A percentile compares a stretch with the other conserved stretches of the same genome.
Conservation (phyloP, 2,329 filamentous ascomycete species). For the Colletotrichum sp. region DNA sequence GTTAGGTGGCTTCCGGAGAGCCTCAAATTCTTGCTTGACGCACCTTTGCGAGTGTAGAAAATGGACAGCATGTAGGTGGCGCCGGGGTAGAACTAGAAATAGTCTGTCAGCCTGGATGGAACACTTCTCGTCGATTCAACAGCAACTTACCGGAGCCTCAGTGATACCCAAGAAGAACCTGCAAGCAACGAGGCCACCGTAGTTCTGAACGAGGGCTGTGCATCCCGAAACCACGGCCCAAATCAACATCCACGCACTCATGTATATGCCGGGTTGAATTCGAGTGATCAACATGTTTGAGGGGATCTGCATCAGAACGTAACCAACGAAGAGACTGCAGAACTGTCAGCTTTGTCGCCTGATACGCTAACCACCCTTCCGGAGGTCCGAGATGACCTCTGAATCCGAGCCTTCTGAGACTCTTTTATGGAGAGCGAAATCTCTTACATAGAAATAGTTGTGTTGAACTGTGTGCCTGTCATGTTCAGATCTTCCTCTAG, state of each 20-base stretch:
- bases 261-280: slow-evolving; percentile 44
- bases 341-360: not conserved
- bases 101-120: not conserved
- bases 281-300: slow-evolving; percentile 50
- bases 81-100: slow-evolving; percentile 38
- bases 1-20: not conserved
- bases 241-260: slow-evolving; percentile 43
- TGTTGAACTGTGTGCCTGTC: slow-evolving; percentile 38
- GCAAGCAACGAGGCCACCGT: slow-evolving; percentile 35
- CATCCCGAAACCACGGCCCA: slow-evolving; percentile 43
- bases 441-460: slow-evolving; percentile 40
- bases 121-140: not conserved
- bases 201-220: slow-evolving; percentile 39
- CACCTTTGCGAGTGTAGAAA: slow-evolving; percentile 36
- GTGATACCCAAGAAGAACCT: slow-evolving; percentile 44
- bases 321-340: slow-evolving; percentile 37
- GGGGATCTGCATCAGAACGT: slow-evolving; percentile 42
- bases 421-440: not conserved
- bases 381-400: too few species aligned
- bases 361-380: not conserved
- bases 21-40: not conserved
- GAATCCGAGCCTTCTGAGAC: not conserved
- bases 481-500: slow-evolving; percentile 48
- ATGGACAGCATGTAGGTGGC: slow-evolving; percentile 38
- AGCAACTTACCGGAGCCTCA: slow-evolving; percentile 34